Base-by-base conservation (phyloP, 2,329 filamentous ascomycete genomes). In the Parastagonospora avenae region DNA sequence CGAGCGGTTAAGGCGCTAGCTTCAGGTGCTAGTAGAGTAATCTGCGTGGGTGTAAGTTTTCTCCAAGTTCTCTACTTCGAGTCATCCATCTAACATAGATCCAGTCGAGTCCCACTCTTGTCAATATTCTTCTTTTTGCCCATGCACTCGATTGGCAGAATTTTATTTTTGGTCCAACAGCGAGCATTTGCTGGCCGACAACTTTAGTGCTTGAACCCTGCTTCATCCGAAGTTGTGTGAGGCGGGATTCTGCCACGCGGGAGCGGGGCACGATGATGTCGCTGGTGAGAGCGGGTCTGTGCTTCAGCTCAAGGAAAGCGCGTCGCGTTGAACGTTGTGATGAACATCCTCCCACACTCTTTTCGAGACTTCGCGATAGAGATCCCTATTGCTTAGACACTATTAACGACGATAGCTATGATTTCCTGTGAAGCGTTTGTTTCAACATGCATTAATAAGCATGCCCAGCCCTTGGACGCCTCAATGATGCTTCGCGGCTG, bases 1-100 rank as follows among this genome's bases (percentile, higher is more conserved):
- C 67, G 67, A 70, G 68, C 56, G 67, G 68, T 70, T 68, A 71
- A 66, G 68, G 68, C 68, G 68, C 67, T 65, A 70, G 68, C 65
- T 72, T 72, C 68, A 71, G 68, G 68, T 72, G 66, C 69, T 71
- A 65, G 67, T 71, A 57, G 57, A 52, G 66, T 46, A 70, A 71
- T 52, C 57, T 57, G 64, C 67, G 68, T 68, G 68, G 63, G 68
- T 69, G 41, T 68, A 43, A 10, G 42, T 46, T 39, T 31, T 4
- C 32, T 38, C 15, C 24, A 29, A 16, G 4, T n/a, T 31, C 14
- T 19, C 29, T 8, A 3, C 15, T 43, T 43, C 41, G 41, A 43
- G 8, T 27, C 15, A 16, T 38, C 14, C 9, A 15, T 40, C 47
- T 45, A 33, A 45, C 15, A 50, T 27, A 11, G 30, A 30, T 10